Evolutionary conservation across 2,329 filamentous ascomycete genomes (phyloP).

Genomic region (Curvularia lunata): DNA sequence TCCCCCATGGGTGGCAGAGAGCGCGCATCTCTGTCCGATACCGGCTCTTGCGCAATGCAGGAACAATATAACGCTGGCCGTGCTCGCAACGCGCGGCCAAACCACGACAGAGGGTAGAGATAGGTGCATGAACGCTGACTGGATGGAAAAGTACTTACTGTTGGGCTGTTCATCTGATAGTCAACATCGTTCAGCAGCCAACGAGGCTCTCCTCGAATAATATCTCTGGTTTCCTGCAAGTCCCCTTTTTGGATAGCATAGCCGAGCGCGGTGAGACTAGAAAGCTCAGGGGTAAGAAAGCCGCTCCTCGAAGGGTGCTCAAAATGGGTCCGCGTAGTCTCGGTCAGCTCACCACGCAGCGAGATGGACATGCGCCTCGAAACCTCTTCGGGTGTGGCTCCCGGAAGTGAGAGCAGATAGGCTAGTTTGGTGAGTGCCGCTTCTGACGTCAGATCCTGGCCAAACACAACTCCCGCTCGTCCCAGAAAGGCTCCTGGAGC

Average conservation of each 20-base stretch:
- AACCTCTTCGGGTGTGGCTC: conserved; percentile 69
- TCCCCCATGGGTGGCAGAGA: conserved; percentile 21
- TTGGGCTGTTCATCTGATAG: conserved; percentile 78
- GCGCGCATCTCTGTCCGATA: conserved; percentile 33
- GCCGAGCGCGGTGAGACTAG: conserved; percentile 76
- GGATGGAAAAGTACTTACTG: conserved; percentile 49
- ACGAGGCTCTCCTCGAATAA: conserved; percentile 70
- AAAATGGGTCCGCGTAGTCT: conserved; percentile 74
- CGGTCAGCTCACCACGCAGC: conserved; percentile 84
- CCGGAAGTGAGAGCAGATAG: conserved; percentile 76
- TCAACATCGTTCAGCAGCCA: conserved; percentile 76
- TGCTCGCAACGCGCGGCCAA: conserved; percentile 19
- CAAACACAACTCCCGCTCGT: conserved; percentile 84
- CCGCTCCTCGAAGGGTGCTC: conserved; percentile 71
- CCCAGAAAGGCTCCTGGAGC: conserved; percentile 69
- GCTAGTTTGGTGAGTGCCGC: conserved; percentile 90
- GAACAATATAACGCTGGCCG: conserved; percentile 11
- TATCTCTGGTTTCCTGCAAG: conserved; percentile 67
- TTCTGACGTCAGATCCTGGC: conserved; percentile 87
- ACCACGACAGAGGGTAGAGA: conserved; percentile 28
- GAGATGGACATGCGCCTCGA: conserved; percentile 73
- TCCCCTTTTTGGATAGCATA: conserved; percentile 80
- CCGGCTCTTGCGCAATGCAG: conserved; percentile 28
- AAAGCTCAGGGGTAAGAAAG: conserved; percentile 60
- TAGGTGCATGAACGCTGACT: conserved; percentile 33